Base-by-base conservation (phyloP, 495 filamentous ascomycete species). In the Xylaria sp. region DNA sequence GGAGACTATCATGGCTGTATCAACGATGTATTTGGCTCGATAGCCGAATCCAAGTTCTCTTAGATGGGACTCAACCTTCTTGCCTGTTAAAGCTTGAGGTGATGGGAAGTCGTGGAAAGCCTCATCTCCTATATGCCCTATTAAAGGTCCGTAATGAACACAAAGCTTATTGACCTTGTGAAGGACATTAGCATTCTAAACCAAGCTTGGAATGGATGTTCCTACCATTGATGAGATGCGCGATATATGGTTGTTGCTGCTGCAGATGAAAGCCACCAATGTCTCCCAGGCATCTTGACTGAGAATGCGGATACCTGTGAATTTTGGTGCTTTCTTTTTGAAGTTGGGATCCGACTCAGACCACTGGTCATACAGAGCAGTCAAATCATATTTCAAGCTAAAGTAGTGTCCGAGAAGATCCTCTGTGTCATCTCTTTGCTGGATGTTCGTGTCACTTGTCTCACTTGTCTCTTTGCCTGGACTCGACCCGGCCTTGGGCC, bases 241-340 rank as follows among this genome's bases (percentile, higher is more conserved):
- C 5, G 88, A 85, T 69, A 99, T 99, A 77, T 99, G 97, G 80
- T 99, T 99, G 81, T 99, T 99, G 81, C 93, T 97, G 79, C 94
- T 97, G 85, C 96, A 98, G 68, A 99, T 98, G 79, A 99, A 99
- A 40, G 90, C 90, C 17, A 99, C 84, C 4, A 99, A 83, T 6
- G 97, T 90, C 80, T 99, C 96, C 97, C 96, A 99, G 11, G 96
- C 88, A 83, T 97, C 95, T 79, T 99, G 96, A 72, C 90, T 91
- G 7, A 99, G 85, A 70, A 98, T 97, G n/a, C 96, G 92, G 43
- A 99, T 92, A 19, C 96, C 96, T 0, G 91, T 90, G 77, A 98
- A 98, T 50, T 92, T 90, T 0, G 92, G 89, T 2, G 96, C 95
- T 66, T 92, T 95, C 71, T 90, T 91, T 72, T 90, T 90, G 83